Conservation (phyloP, 2,329 filamentous ascomycete species). For the Nemania abortiva region DNA sequence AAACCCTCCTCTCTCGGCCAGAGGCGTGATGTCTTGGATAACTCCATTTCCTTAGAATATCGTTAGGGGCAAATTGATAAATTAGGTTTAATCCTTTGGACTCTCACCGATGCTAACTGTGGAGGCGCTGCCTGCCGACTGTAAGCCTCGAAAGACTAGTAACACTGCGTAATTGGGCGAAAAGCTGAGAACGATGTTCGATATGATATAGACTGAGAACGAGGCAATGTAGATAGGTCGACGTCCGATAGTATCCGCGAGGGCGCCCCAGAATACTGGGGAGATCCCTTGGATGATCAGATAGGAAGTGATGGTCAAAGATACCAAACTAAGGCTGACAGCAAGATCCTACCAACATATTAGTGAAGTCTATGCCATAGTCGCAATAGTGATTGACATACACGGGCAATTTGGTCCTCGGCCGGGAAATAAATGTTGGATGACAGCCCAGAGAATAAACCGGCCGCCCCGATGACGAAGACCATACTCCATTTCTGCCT, state of each 20-base stretch:
- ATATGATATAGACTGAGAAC: slow-evolving; percentile 19
- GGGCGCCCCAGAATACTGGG: slow-evolving; percentile 20
- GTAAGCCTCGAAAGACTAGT: slow-evolving; percentile 15
- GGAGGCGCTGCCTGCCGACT: slow-evolving; percentile 21
- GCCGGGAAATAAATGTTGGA: slow-evolving; percentile 27
- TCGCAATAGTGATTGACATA: background rate
- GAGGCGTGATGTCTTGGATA: slow-evolving; percentile 21
- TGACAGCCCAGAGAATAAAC: slow-evolving; percentile 19
- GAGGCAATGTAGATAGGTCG: slow-evolving; percentile 28
- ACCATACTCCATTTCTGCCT: slow-evolving; percentile 18
- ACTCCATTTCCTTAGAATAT: slow-evolving; percentile 19
- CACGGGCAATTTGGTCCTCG: background rate
- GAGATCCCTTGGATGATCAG: slow-evolving; percentile 23
- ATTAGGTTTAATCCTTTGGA: background rate
- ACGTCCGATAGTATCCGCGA: slow-evolving; percentile 18
- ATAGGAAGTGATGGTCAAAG: slow-evolving; percentile 21
- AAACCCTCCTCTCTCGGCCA: slow-evolving; percentile 12
- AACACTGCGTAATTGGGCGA: slow-evolving; percentile 17
- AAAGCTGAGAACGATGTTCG: slow-evolving; percentile 25
- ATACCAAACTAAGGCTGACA: slow-evolving; percentile 16
- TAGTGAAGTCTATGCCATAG: background rate
- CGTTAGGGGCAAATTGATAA: background rate
- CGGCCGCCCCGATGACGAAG: slow-evolving; percentile 11
- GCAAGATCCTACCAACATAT: slow-evolving; percentile 1
- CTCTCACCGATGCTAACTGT: slow-evolving; percentile 20